Conservation (phyloP, 2,329 filamentous ascomycete species). For the Epichloe elymi region DNA sequence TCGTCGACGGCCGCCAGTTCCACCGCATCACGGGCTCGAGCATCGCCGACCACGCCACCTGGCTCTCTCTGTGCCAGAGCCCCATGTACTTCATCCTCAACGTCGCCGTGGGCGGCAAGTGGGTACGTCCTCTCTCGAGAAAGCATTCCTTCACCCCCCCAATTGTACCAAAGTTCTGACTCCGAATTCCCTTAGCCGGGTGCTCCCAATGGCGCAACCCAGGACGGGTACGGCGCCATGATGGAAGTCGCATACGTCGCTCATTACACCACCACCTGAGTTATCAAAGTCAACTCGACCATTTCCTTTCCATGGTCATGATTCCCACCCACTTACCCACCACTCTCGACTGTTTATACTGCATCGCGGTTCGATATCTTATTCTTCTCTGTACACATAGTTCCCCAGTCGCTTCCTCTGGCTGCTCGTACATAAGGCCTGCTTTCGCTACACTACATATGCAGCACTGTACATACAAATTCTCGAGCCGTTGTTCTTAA, state of each 20-base stretch:
- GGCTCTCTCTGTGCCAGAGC: slow-evolving; percentile 35
- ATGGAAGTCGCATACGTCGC: slow-evolving; percentile 41
- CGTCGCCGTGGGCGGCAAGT: slow-evolving; percentile 40
- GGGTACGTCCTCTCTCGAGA: slow-evolving; percentile 25
- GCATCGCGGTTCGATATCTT: not conserved
- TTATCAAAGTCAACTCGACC: not conserved
- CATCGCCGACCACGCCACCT: slow-evolving; percentile 32
- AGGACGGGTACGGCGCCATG: slow-evolving; percentile 31
- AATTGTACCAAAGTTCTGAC: not conserved
- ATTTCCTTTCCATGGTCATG: not conserved
- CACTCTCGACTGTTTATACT: slow-evolving; percentile 2
- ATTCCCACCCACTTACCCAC: too few species aligned
- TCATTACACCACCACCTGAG: slow-evolving; percentile 17
- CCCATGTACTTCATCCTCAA: slow-evolving; percentile 41
- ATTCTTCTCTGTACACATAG: slow-evolving; percentile 8
- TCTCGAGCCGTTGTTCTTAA: too few species aligned
- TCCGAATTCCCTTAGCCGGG: slow-evolving; percentile 27
- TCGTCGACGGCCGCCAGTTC: slow-evolving; percentile 31
- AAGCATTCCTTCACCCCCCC: not conserved
- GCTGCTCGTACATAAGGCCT: slow-evolving; percentile 3
- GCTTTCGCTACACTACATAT: slow-evolving; percentile 1
- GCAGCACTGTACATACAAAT: not conserved
- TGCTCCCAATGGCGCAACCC: slow-evolving; percentile 31
- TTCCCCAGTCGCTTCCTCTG: slow-evolving; percentile 2
- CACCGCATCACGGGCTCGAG: slow-evolving; percentile 29